Evolutionary conservation across 768 basidiomycete genomes (phyloP).

Genomic region (Gautieria morchelliformis): DNA sequence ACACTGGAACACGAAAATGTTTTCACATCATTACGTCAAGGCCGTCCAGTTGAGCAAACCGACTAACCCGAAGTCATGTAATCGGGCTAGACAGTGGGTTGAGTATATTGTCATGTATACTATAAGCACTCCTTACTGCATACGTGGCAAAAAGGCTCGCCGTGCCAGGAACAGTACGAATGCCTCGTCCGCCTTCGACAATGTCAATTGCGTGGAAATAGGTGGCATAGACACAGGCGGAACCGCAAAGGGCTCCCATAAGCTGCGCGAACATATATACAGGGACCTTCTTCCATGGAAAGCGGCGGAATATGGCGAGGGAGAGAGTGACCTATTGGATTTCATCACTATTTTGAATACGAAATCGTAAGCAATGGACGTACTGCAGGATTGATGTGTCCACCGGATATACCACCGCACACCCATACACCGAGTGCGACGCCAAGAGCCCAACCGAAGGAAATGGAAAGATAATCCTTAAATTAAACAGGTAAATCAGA

Average conservation of each 20-base stretch:
- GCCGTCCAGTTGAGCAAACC: background rate
- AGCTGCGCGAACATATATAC: constrained; percentile 54
- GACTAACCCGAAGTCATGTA: constrained; percentile 26
- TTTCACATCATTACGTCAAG: background rate
- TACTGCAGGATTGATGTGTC: constrained; percentile 38
- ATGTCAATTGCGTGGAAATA: constrained; percentile 61
- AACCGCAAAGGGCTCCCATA: constrained; percentile 50
- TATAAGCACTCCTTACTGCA: constrained; percentile 32
- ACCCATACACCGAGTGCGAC: constrained; percentile 62
- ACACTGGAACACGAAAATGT: constrained; percentile 17
- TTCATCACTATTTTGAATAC: background rate
- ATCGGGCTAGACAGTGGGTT: constrained; percentile 9
- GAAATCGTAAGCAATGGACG: background rate
- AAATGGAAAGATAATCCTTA: constrained; percentile 39
- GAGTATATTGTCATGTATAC: background rate
- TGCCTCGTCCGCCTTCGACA: constrained; percentile 43
- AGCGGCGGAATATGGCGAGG: constrained; percentile 57
- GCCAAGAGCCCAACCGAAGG: constrained; percentile 50
- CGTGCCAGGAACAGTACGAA: constrained; percentile 49
- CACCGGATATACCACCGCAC: constrained; percentile 57
- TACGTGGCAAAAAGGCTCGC: constrained; percentile 53
- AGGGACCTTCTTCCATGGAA: constrained; percentile 78
- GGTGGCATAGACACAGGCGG: constrained; percentile 49
- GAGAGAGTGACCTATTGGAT: constrained; percentile 52
- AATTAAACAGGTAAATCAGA: background rate